phyloP scores from a whole-genome alignment of 2,329 filamentous ascomycete genomes.

The Aspergillus transmontanensis region DNA sequence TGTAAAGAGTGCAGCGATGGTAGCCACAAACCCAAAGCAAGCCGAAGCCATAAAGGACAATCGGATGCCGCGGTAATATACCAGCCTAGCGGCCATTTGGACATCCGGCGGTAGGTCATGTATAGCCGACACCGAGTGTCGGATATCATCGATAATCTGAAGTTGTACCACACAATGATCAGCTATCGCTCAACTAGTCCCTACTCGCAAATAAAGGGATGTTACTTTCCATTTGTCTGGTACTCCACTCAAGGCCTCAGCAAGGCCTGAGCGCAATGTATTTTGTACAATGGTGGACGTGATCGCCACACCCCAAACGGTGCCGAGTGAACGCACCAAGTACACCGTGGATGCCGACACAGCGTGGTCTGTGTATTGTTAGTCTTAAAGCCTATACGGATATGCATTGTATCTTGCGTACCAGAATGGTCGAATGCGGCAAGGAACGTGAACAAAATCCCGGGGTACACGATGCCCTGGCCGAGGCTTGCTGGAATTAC shows the following conservation, averaged over 20 bases:
- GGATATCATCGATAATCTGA: slow-evolving; percentile 63
- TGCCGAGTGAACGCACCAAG: slow-evolving; percentile 64
- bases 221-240: slow-evolving; percentile 62
- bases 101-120: slow-evolving; percentile 58
- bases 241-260: slow-evolving; percentile 56
- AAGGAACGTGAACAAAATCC: slow-evolving; percentile 62
- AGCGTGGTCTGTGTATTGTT: slow-evolving; percentile 55
- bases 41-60: slow-evolving; percentile 61
- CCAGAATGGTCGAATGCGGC: slow-evolving; percentile 64
- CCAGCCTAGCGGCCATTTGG: slow-evolving; percentile 58
- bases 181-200: slow-evolving; percentile 22
- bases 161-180: slow-evolving; percentile 15
- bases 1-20: slow-evolving; percentile 52
- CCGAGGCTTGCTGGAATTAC: slow-evolving; percentile 51
- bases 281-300: slow-evolving; percentile 66
- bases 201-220: slow-evolving; percentile 21
- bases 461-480: slow-evolving; percentile 51
- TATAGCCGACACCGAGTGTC: slow-evolving; percentile 62
- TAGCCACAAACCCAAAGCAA: slow-evolving; percentile 52
- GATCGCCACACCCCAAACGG: slow-evolving; percentile 66
- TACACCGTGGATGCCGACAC: slow-evolving; percentile 66
- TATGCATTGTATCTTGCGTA: slow-evolving; percentile 32
- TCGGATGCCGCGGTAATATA: slow-evolving; percentile 62
- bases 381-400: background rate
- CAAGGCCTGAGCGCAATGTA: slow-evolving; percentile 58